Conservation (phyloP, 345 rosid genomes). For the Xanthoceras sorbifolium region DNA sequence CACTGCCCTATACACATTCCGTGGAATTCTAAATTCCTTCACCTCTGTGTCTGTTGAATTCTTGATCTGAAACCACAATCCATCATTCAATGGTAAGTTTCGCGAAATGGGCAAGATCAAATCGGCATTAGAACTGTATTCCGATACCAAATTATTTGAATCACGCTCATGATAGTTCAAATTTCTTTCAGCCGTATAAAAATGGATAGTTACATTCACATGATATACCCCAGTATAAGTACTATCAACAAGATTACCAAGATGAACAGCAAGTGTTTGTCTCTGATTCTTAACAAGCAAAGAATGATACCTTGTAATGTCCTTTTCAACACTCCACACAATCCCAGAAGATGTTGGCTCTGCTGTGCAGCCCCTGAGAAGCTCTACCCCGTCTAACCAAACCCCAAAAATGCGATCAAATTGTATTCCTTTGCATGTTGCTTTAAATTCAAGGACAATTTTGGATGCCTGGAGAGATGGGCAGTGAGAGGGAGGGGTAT, state of each 20-base stretch:
- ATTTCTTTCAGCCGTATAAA: constrained; percentile 47
- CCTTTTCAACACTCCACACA: constrained; percentile 78
- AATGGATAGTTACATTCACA: constrained; percentile 64
- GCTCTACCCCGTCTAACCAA: constrained; percentile 88
- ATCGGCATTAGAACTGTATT: constrained; percentile 56
- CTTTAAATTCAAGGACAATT: constrained; percentile 76
- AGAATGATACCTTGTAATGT: constrained; percentile 77
- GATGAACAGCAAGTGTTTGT: constrained; percentile 59
- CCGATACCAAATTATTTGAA: constrained; percentile 23
- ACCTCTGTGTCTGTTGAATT: constrained; percentile 39
- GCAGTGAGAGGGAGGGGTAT: constrained; percentile 66
- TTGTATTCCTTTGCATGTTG: constrained; percentile 77
- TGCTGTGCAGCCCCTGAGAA: constrained; percentile 93
- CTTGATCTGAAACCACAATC: constrained; percentile 83
- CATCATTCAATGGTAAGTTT: constrained; percentile 64
- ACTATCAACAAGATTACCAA: constrained; percentile 63
- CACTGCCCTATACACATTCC: constrained; percentile 82
- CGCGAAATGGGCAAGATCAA: constrained; percentile 77
- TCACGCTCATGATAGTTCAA: constrained; percentile 1
- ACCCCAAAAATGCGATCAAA: constrained; percentile 86
- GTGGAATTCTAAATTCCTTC: constrained; percentile 64
- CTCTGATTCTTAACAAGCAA: constrained; percentile 58
- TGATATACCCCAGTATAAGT: constrained; percentile 84
- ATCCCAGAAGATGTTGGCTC: constrained; percentile 77
- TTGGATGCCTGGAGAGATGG: constrained; percentile 54